A percentile compares a stretch with the other conserved stretches of the same genome.
Conservation (phyloP, 768 basidiomycete genomes). For the Mycena capillaripes region DNA sequence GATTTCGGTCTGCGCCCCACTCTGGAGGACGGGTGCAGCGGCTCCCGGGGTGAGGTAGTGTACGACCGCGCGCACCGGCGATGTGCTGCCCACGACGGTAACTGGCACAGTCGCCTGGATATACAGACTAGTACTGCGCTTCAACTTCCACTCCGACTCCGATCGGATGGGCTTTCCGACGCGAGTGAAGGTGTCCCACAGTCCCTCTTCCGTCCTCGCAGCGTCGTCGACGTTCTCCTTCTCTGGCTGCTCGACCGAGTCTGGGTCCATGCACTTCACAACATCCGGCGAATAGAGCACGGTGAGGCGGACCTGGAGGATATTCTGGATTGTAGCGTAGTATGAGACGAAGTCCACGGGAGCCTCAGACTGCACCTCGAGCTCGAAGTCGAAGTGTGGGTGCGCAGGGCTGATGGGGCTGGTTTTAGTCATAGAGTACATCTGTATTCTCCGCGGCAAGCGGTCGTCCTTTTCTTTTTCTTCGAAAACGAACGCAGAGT, state of each 20-base stretch:
- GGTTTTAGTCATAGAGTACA: too few species aligned
- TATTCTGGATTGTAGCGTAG: background rate
- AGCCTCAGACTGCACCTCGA: background rate
- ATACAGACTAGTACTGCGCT: background rate
- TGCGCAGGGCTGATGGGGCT: background rate
- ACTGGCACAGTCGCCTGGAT: background rate
- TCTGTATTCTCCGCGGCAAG: too few species aligned
- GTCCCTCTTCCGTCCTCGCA: background rate
- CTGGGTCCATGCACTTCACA: background rate
- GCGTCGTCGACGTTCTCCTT: background rate
- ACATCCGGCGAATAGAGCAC: constrained; percentile 6
- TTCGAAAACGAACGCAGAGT: background rate
- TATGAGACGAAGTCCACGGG: constrained; percentile 16
- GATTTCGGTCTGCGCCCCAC: background rate
- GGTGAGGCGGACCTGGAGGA: background rate
- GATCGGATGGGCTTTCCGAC: background rate
- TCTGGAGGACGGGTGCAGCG: background rate
- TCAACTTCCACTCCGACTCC: background rate
- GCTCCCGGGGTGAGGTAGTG: constrained; percentile 17
- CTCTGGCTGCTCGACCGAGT: background rate
- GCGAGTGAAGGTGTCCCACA: constrained; percentile 17
- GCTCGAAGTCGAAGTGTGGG: constrained; percentile 15
- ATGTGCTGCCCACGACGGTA: background rate
- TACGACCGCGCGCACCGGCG: background rate
- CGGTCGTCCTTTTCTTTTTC: background rate